Evolutionary conservation across 2,329 filamentous ascomycete species (phyloP).

Genomic region (Aspergillus tamarii): DNA sequence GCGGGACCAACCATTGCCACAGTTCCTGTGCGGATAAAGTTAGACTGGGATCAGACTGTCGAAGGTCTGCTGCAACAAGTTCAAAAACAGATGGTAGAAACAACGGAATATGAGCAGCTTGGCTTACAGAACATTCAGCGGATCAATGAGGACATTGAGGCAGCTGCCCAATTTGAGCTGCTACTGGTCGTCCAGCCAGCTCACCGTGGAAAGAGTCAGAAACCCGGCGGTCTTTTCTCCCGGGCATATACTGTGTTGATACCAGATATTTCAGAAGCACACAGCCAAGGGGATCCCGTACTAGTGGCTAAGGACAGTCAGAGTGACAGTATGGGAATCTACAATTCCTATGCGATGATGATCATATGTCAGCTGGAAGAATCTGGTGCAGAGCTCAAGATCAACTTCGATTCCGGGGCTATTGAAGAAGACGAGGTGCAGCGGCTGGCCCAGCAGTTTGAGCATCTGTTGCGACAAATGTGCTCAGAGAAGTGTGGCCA

Average conservation of each 20-base stretch:
- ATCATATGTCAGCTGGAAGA: constrained; percentile 3
- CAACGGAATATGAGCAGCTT: constrained; percentile 4
- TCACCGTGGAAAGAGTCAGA: not conserved
- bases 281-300: not conserved
- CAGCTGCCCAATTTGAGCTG: constrained; percentile 2
- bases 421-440: not conserved
- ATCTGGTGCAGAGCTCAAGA: constrained; percentile 2
- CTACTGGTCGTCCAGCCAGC: constrained; percentile 10
- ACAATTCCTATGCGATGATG: constrained; percentile 2
- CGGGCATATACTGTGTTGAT: not conserved
- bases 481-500: not conserved
- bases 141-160: not conserved
- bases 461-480: not conserved
- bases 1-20: constrained; percentile 45
- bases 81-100: not conserved
- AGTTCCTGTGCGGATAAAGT: constrained; percentile 5
- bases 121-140: constrained; percentile 8
- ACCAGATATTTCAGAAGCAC: not conserved
- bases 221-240: not conserved
- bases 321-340: not conserved
- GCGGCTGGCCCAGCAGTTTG: constrained; percentile 3
- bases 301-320: not conserved
- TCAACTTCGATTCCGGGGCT: not conserved
- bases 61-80: not conserved
- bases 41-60: not conserved